These are phyloP conservation scores for Geranium rotundifolium DNA, from an alignment of 345 rosid species.

Conservation along the genomic window DNA sequence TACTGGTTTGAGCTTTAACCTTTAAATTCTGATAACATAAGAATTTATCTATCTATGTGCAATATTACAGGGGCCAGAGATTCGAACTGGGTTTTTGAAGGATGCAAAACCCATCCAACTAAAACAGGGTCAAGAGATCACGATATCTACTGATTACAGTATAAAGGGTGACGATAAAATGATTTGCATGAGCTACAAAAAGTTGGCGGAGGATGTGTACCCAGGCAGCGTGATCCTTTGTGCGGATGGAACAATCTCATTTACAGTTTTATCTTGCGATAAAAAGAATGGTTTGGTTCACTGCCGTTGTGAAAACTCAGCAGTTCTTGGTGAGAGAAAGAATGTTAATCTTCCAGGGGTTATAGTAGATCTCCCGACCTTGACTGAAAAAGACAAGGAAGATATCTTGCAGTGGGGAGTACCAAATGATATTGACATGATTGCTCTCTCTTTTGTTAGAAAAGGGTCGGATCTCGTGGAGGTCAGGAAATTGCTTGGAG, in stretches of 20 bases:
- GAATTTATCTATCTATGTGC: background rate
- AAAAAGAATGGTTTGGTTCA: conserved; percentile 51
- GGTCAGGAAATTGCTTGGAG: conserved; percentile 74
- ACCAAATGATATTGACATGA: conserved; percentile 91
- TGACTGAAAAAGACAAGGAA: conserved; percentile 95
- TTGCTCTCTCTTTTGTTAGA: conserved; percentile 88
- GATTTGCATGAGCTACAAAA: conserved; percentile 92
- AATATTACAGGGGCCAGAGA: conserved; percentile 60
- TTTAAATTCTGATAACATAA: background rate
- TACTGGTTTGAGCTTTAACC: background rate
- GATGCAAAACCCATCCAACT: conserved; percentile 59
- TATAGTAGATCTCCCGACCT: conserved; percentile 90
- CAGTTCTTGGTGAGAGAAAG: conserved; percentile 94
- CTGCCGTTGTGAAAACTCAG: conserved; percentile 83
- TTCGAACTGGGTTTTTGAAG: conserved; percentile 66
- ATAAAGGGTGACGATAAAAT: conserved; percentile 61
- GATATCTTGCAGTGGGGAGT: conserved; percentile 87
- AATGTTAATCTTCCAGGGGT: conserved; percentile 98
- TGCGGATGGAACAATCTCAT: conserved; percentile 89
- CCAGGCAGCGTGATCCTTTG: conserved; percentile 91
- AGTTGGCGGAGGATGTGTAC: conserved; percentile 68
- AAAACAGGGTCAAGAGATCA: conserved; percentile 74
- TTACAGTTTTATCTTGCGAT: conserved; percentile 72
- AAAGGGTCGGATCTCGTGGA: conserved; percentile 88
- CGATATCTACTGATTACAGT: conserved; percentile 65